These are phyloP conservation scores for Suhomyces guaymorum DNA, from an alignment of 1,139 yeast genomes.

Conservation along the genomic window DNA sequence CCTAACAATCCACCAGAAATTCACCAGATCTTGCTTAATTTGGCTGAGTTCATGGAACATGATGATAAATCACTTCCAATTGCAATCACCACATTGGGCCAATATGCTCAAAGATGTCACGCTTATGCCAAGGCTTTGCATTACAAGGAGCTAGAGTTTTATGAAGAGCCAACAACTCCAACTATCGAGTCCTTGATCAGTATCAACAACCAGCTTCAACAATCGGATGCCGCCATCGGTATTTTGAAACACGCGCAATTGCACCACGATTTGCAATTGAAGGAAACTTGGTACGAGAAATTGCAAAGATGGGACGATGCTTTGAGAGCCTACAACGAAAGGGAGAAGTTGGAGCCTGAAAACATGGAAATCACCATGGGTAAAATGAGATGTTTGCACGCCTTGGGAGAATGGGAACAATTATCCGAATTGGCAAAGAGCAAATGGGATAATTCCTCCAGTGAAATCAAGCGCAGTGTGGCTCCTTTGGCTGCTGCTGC, in stretches of 20 bases:
- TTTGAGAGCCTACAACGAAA: conserved; percentile 77
- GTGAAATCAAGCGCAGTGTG: conserved; percentile 77
- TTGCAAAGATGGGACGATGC: conserved; percentile 99
- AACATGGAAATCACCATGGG: conserved; percentile 89
- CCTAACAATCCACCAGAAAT: conserved; percentile 96
- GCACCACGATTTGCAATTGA: conserved; percentile 86
- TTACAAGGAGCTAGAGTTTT: conserved; percentile 91
- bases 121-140: conserved; percentile 97
- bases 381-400: conserved; percentile 96
- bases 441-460: conserved; percentile 75
- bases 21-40: conserved; percentile 80
- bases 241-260: conserved; percentile 93
- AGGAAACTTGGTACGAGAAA: conserved; percentile 97
- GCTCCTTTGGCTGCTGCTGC: conserved; percentile 99
- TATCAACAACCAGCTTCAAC: conserved; percentile 92
- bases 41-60: conserved; percentile 97
- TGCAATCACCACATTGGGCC: conserved; percentile 83
- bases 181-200: conserved; percentile 90
- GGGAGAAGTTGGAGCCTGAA: conserved; percentile 58
- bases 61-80: conserved; percentile 94
- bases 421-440: conserved; percentile 81
- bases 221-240: conserved; percentile 97
- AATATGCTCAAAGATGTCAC: conserved; percentile 92
- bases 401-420: conserved; percentile 97
- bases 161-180: conserved; percentile 88